Base-by-base conservation (phyloP, 2,329 filamentous ascomycete genomes). In the Thelonectria discophora region DNA sequence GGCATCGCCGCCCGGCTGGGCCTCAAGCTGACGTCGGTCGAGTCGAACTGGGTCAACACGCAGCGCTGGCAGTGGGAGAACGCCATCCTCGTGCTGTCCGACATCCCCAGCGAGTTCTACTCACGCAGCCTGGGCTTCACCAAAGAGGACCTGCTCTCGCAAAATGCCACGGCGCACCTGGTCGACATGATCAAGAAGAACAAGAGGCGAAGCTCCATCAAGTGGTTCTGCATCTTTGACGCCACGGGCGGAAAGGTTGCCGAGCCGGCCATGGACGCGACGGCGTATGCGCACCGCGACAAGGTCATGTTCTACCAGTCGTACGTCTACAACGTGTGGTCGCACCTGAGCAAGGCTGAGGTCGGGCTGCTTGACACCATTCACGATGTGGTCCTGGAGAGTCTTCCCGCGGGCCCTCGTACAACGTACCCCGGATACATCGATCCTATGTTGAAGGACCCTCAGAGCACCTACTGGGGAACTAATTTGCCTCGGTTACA, bases 261-360 rank as follows among this genome's bases (percentile, higher is more conserved):
- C 63, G 84, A 87, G 49, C 73, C 83, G 1, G 72, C 84, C 0
- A 72, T 73, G 58, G 77, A 85, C 63, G 80, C 80, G 8, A 87
- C 85, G 0, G 80, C 84, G 2, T 87, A 84, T 66, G 78, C 80
- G 1, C 84, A 87, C 63, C 79, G 85, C 13, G 82, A 88, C 73
- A 82, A 83, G 59, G 68, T 87, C 43, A 81, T 86, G 75, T 86
- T 84, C 72, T 79, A 84, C 67, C 82, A 87, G 67, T 81, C 79
- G 0, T 87, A 86, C 65, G 82, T 76, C 6, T 18, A 32, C 3
- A 52, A 52, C 37, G 30, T n/a, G 8, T 10, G n/a, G 9, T 13
- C 17, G 1, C n/a, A 18, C 3, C 30, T 53, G 49, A 52, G 3
- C 9, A 30, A 18, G 3, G 5, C 12, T 3, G 34, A 45, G 15